Percentiles rank a stretch among this genome's conserved stretches.
These are phyloP conservation scores for Rhizopus arrhizus DNA, from an alignment of 371 early-diverging fungal genomes.

Conservation along the genomic window DNA sequence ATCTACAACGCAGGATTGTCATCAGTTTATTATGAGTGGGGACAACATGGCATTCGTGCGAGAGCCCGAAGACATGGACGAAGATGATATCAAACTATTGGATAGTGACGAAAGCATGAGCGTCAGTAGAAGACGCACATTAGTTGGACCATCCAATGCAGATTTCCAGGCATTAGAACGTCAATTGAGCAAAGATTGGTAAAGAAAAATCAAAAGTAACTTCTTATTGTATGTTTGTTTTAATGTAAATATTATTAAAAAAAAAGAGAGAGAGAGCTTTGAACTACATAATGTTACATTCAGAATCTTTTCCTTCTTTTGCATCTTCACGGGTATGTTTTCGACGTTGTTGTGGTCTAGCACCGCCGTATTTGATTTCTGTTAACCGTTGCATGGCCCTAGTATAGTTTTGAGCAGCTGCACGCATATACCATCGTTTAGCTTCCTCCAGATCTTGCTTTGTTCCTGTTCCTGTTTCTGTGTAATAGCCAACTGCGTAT, in stretches of 20 bases:
- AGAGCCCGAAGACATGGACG: conserved; percentile 40
- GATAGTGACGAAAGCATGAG: conserved; percentile 25
- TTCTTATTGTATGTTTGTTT: background rate
- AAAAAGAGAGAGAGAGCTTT: background rate
- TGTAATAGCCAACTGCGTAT: conserved; percentile 86
- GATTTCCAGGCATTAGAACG: conserved; percentile 27
- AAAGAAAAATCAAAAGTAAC: background rate
- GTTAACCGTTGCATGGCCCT: conserved; percentile 74
- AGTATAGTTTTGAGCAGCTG: conserved; percentile 75
- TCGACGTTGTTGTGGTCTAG: conserved; percentile 31
- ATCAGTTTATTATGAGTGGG: conserved; percentile 20
- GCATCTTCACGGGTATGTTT: conserved; percentile 39
- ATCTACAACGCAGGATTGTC: background rate
- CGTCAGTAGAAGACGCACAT: conserved; percentile 25
- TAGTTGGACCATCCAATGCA: conserved; percentile 24
- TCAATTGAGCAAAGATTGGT: conserved; percentile 34
- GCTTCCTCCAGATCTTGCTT: conserved; percentile 72
- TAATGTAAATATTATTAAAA: background rate
- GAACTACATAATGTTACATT: conserved; percentile 47
- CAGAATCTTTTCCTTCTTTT: conserved; percentile 40
- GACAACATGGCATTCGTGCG: conserved; percentile 22
- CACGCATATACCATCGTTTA: conserved; percentile 74
- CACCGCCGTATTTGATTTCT: conserved; percentile 72
- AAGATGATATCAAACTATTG: conserved; percentile 31
- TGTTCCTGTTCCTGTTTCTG: conserved; percentile 80